Base-by-base conservation (phyloP, 495 filamentous ascomycete genomes). In the Penicillium dipodomyicola region DNA sequence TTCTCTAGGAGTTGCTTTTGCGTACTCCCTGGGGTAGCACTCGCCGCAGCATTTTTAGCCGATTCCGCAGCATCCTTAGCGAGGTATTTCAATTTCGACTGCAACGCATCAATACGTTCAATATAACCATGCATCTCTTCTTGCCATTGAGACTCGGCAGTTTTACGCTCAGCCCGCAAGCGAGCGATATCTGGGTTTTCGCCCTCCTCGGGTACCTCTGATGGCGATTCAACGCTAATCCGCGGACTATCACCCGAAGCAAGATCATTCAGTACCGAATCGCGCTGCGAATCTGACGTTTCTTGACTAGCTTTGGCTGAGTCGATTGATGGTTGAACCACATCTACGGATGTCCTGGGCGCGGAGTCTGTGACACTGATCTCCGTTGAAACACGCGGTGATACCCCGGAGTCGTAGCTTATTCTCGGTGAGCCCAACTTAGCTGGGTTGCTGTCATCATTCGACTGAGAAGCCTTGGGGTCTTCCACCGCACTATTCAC, bases 81-180 rank as follows among this genome's bases (percentile, higher is more conserved):
- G 5, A 97, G 79, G 67, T 93, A 96, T 53, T 89, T 85, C 25
- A 98, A 77, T 65, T 97, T 97, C 7, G 90, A 84, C 67, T 96
- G 89, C 10, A 98, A 77, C 19, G 95, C 89, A 72, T 97, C 94
- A 39, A 97, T 96, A 3, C 90, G 85, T 71, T 97, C 94, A 12
- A 92, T 82, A 56, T 95, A 92, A 11, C 75, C 80, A 61, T 94
- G 84, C 17, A 87, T 79, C 66, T 96, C 92, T 64, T 91, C 88
- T 54, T 91, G 89, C 64, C 87, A 79, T 49, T 86, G 83, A 25
- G 77, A 67, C 44, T 89, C 82, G 3, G 82, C 73, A 23, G 77
- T 78, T 49, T 87, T 82, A 39, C 85, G 72, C n/a, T 86, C 77
- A 19, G 77, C 74, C 47, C 79, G 78, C 40, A 86, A 62, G 15